Evolutionary conservation across 2,329 filamentous ascomycete species (phyloP).

Genomic region (Sordariomycetes sp.): DNA sequence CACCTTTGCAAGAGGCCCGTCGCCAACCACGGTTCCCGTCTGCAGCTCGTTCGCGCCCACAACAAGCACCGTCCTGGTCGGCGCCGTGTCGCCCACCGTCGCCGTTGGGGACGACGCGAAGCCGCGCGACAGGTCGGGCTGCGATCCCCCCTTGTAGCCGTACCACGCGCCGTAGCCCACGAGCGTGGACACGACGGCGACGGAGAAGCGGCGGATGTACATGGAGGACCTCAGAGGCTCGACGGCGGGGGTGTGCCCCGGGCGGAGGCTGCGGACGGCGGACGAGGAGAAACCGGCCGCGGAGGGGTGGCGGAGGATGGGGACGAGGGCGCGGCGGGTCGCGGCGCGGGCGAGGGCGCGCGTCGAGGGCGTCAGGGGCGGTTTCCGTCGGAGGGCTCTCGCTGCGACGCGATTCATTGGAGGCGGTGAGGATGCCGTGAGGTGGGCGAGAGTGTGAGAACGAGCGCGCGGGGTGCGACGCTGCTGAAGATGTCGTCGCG

Average conservation of each 20-base stretch:
- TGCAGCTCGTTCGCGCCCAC: conserved; percentile 86
- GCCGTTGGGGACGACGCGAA: conserved; percentile 8
- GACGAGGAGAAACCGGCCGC: conserved; percentile 8
- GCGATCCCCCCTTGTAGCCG: conserved; percentile 40
- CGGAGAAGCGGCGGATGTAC: conserved; percentile 56
- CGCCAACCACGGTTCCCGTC: conserved; percentile 72
- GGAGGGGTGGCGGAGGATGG: conserved; percentile 7
- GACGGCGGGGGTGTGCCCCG: conserved; percentile 20
- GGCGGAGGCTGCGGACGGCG: conserved; percentile 13
- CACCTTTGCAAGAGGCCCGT: conserved; percentile 78
- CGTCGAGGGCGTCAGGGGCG: background rate
- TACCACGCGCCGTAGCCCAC: conserved; percentile 68
- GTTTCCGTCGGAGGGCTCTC: conserved; percentile 2
- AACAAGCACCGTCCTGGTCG: conserved; percentile 60
- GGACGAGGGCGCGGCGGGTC: conserved; percentile 5
- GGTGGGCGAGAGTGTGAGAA: background rate
- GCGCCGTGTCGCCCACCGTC: conserved; percentile 22
- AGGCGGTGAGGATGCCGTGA: conserved; percentile 16
- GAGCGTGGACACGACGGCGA: conserved; percentile 55
- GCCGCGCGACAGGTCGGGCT: conserved; percentile 18
- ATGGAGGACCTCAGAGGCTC: conserved; percentile 54
- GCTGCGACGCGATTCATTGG: conserved; percentile 2
- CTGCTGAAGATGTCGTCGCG: background rate
- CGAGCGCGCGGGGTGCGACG: background rate
- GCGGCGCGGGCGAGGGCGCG: background rate